A percentile compares a stretch with the other conserved stretches of the same genome.
These are phyloP conservation scores for Schizosaccharomyces cryophilus DNA, from an alignment of 805 yeast genomes.

Conservation along the genomic window DNA sequence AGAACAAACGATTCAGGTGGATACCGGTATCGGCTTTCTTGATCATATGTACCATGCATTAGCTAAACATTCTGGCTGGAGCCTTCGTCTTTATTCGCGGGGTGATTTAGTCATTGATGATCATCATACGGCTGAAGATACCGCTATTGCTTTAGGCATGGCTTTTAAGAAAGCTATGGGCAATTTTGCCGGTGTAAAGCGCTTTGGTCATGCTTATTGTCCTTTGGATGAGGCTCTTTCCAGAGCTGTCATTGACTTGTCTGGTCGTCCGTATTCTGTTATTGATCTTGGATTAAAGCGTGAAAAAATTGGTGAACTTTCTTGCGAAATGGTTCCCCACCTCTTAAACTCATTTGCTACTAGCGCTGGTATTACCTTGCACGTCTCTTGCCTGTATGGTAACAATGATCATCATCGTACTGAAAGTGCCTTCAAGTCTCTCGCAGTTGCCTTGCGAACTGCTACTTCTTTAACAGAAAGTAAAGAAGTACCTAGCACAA, in stretches of 20 bases:
- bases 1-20: conserved; percentile 49
- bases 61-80: conserved; percentile 95
- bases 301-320: conserved; percentile 77
- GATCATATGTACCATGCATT: conserved; percentile 95
- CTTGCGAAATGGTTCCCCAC: conserved; percentile 96
- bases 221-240: conserved; percentile 91
- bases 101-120: conserved; percentile 94
- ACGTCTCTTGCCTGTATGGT: conserved; percentile 84
- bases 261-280: conserved; percentile 80
- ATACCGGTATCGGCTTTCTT: conserved; percentile 82
- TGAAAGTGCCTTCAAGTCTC: conserved; percentile 87
- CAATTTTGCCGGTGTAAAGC: conserved; percentile 64
- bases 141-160: conserved; percentile 72
- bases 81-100: conserved; percentile 61
- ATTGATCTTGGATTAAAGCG: conserved; percentile 72
- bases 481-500: conserved; percentile 83
- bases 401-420: conserved; percentile 90
- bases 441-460: conserved; percentile 77
- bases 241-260: conserved; percentile 85
- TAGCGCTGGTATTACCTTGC: conserved; percentile 72
- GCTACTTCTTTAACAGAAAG: conserved; percentile 65
- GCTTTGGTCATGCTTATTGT: conserved; percentile 84
- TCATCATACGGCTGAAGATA: conserved; percentile 91
- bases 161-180: conserved; percentile 83
- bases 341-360: conserved; percentile 83